Evolutionary conservation across 2,329 filamentous ascomycete species (phyloP).

Genomic region (Colletotrichum ledebouriae): DNA sequence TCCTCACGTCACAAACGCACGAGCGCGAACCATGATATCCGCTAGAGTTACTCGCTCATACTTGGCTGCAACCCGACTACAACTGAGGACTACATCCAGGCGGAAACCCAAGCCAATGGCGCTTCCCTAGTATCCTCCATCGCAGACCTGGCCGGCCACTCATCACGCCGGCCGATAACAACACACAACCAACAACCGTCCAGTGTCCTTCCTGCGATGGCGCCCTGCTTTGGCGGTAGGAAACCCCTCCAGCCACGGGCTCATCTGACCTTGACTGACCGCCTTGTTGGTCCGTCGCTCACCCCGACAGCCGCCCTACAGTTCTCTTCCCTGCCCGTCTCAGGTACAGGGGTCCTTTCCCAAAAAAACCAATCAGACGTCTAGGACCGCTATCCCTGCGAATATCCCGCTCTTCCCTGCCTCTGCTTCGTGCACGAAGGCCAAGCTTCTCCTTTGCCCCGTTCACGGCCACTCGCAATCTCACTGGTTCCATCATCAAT

Average conservation of each 20-base stretch:
- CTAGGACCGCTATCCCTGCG: conserved; percentile 31
- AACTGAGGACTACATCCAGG: neutral
- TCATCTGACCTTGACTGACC: conserved; percentile 42
- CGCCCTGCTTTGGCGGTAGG: conserved; percentile 17
- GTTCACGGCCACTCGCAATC: conserved; percentile 27
- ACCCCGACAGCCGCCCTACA: conserved; percentile 36
- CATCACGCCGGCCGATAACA: conserved; percentile 1
- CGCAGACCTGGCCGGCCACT: conserved; percentile 27
- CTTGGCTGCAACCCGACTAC: conserved; percentile 7
- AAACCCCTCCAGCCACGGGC: conserved; percentile 34
- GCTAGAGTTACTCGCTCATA: neutral
- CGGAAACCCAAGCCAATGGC: conserved; percentile 35
- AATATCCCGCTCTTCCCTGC: conserved; percentile 38
- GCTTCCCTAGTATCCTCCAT: conserved; percentile 9
- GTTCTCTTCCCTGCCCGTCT: conserved; percentile 28
- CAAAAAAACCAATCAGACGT: conserved; percentile 25
- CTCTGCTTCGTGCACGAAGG: conserved; percentile 37
- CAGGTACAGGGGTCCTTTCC: conserved; percentile 29
- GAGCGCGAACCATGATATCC: neutral
- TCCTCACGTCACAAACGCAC: conserved; percentile 1
- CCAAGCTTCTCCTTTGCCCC: conserved; percentile 32
- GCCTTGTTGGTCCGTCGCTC: conserved; percentile 29
- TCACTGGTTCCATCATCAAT: conserved; percentile 27
- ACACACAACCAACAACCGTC: neutral
- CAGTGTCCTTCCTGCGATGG: conserved; percentile 13